Percentiles rank a stretch among this genome's conserved stretches.
These are phyloP conservation scores for Rhizophora apiculata DNA, from an alignment of 345 rosid genomes.

Conservation along the genomic window DNA sequence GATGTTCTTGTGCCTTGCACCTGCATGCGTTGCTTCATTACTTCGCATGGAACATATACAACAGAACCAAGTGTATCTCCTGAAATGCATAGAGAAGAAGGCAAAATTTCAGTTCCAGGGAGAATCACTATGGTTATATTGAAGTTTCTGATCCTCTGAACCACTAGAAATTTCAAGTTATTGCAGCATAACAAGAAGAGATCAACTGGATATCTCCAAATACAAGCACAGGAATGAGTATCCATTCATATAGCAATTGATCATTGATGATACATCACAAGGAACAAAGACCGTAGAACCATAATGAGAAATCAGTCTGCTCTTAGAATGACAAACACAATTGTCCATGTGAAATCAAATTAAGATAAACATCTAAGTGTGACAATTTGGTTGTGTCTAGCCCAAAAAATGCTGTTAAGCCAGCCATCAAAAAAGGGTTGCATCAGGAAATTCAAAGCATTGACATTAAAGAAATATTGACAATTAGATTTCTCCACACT, in stretches of 20 bases:
- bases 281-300: neutral
- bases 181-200: constrained; percentile 1
- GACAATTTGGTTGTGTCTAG: too few relatives aligned
- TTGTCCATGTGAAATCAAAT: too few relatives aligned
- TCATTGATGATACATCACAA: neutral
- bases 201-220: neutral
- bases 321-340: too few relatives aligned
- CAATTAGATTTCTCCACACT: neutral
- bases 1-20: constrained; percentile 80
- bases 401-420: too few relatives aligned
- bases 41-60: constrained; percentile 94
- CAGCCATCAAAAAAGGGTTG: neutral
- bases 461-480: neutral
- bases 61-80: constrained; percentile 96
- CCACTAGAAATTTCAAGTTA: neutral
- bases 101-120: constrained; percentile 24
- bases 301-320: too few relatives aligned
- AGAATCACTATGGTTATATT: neutral
- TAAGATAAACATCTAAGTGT: too few relatives aligned
- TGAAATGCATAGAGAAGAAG: constrained; percentile 38
- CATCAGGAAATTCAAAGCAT: neutral
- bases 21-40: constrained; percentile 97
- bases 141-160: neutral
- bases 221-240: neutral
- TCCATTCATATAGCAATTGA: neutral